A percentile compares a stretch with the other conserved stretches of the same genome.
These are phyloP conservation scores for Hypoxylon sp. DNA, from an alignment of 2,329 filamentous ascomycete genomes.

Conservation along the genomic window DNA sequence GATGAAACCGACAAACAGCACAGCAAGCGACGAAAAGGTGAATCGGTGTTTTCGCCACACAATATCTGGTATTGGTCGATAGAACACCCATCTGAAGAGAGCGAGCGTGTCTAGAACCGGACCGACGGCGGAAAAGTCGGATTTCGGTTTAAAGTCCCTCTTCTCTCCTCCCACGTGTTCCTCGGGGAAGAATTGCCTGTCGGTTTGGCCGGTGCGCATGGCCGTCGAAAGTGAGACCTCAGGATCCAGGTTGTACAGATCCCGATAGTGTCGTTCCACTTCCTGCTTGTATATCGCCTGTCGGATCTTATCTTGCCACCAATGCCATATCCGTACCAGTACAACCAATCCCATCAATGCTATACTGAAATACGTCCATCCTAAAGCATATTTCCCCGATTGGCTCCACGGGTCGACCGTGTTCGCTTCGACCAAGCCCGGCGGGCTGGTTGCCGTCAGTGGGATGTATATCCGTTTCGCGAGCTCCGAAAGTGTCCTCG, in stretches of 20 bases:
- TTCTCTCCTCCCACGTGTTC: constrained; percentile 70
- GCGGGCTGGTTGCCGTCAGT: constrained; percentile 71
- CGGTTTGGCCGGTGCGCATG: constrained; percentile 66
- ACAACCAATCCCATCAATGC: constrained; percentile 78
- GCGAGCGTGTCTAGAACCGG: constrained; percentile 84
- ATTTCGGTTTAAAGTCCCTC: constrained; percentile 73
- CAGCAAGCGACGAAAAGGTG: constrained; percentile 84
- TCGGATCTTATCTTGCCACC: constrained; percentile 93
- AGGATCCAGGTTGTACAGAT: constrained; percentile 67
- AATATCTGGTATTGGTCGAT: constrained; percentile 85
- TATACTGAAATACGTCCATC: constrained; percentile 90
- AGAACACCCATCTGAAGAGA: constrained; percentile 90
- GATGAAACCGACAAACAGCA: constrained; percentile 76
- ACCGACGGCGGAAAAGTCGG: constrained; percentile 81
- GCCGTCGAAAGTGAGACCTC: constrained; percentile 62
- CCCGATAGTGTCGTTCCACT: constrained; percentile 75
- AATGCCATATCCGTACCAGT: constrained; percentile 83
- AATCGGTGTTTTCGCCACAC: constrained; percentile 77
- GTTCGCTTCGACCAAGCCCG: constrained; percentile 73
- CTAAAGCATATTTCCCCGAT: constrained; percentile 87
- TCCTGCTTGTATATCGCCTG: constrained; percentile 91
- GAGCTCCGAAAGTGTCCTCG: constrained; percentile 58
- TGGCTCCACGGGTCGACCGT: constrained; percentile 83
- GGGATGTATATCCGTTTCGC: constrained; percentile 73
- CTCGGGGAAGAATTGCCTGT: constrained; percentile 82